A percentile compares a stretch with the other conserved stretches of the same genome.
Conservation (phyloP, 2,329 filamentous ascomycete genomes). For the Talaromyces sp. region DNA sequence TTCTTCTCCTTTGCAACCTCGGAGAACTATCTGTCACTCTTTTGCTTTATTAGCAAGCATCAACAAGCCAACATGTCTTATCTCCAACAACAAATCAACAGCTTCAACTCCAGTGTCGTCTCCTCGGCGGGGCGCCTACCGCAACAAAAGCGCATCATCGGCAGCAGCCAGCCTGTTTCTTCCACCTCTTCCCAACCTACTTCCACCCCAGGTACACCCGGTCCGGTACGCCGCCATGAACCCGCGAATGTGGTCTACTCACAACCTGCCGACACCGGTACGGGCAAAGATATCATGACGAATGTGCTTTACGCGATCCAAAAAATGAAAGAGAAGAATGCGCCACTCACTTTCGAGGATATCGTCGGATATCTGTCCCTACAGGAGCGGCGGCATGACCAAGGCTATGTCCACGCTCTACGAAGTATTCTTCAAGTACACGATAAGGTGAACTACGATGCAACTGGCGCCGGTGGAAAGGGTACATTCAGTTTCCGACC, state of each 20-base stretch:
- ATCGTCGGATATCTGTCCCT: conserved; percentile 79
- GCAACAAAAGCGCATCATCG: conserved; percentile 47
- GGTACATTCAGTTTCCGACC: conserved; percentile 82
- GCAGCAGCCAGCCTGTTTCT: conserved; percentile 47
- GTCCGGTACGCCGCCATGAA: conserved; percentile 56
- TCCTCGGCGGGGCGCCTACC: conserved; percentile 63
- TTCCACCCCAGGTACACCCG: conserved; percentile 33
- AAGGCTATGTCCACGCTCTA: conserved; percentile 59
- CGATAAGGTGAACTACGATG: conserved; percentile 59
- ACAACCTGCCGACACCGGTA: conserved; percentile 71
- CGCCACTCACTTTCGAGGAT: conserved; percentile 67
- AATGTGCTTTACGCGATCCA: conserved; percentile 84
- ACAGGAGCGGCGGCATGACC: conserved; percentile 57
- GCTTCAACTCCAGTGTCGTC: conserved; percentile 59
- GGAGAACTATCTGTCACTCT: conserved; percentile 13
- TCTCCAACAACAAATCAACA: conserved; percentile 62
- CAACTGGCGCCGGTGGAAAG: conserved; percentile 59
- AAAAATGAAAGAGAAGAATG: conserved; percentile 68
- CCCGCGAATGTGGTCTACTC: conserved; percentile 60
- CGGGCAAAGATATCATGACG: conserved; percentile 76
- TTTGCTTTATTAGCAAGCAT: not conserved
- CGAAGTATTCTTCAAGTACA: conserved; percentile 64
- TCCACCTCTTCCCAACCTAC: conserved; percentile 56
- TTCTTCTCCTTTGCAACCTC: conserved; percentile 4
- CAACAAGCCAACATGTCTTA: conserved; percentile 55